These are phyloP conservation scores for Anthracocystis panici-leucophaei DNA, from an alignment of 1,284 basidiomycete species.

Conservation along the genomic window DNA sequence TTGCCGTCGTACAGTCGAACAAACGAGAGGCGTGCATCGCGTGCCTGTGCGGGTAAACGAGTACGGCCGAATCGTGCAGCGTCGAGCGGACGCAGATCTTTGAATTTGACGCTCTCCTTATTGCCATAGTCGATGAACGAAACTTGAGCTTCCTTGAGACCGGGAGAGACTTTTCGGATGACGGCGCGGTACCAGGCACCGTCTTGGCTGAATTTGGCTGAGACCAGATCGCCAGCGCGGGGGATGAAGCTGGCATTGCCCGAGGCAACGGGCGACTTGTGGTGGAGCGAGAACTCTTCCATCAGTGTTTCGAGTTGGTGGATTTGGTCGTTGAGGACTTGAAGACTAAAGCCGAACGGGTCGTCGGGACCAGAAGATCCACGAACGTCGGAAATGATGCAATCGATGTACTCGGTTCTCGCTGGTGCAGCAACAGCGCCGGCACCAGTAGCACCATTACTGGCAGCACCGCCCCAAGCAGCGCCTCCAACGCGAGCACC, in stretches of 20 bases:
- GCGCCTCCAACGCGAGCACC: slow-evolving; percentile 17
- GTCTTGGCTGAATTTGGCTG: slow-evolving; percentile 74
- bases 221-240: slow-evolving; percentile 83
- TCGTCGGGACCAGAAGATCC: slow-evolving; percentile 74
- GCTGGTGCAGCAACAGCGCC: slow-evolving; percentile 45
- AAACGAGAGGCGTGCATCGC: slow-evolving; percentile 60
- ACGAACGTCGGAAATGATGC: slow-evolving; percentile 90
- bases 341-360: slow-evolving; percentile 88
- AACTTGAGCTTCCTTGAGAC: slow-evolving; percentile 49
- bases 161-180: slow-evolving; percentile 47
- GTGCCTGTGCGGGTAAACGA: slow-evolving; percentile 48
- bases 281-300: slow-evolving; percentile 81
- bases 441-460: slow-evolving; percentile 13
- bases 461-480: slow-evolving; percentile 28
- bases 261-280: slow-evolving; percentile 30
- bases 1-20: slow-evolving; percentile 56
- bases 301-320: slow-evolving; percentile 87
- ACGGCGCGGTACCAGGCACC: slow-evolving; percentile 64
- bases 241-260: slow-evolving; percentile 77
- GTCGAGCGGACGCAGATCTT: slow-evolving; percentile 57
- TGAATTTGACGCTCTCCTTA: slow-evolving; percentile 51
- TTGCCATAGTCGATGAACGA: slow-evolving; percentile 63
- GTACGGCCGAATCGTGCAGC: slow-evolving; percentile 49
- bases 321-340: slow-evolving; percentile 73
- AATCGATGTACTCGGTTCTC: slow-evolving; percentile 85